phyloP scores from a whole-genome alignment of 2,329 filamentous ascomycete genomes.

The Fusarium proliferatum region DNA sequence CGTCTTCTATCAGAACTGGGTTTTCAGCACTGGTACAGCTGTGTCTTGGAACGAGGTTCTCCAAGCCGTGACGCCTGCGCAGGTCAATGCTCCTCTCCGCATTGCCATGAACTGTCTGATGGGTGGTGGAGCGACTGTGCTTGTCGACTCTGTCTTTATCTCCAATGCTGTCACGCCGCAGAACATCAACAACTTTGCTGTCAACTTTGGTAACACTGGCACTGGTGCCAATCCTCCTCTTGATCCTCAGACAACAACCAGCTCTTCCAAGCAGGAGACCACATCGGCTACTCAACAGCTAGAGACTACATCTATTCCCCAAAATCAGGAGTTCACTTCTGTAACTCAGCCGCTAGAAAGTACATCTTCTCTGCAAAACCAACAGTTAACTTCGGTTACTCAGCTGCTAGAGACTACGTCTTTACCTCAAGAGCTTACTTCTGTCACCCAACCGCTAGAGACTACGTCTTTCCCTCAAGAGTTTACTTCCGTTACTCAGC shows the following conservation, averaged over 20 bases:
- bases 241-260: background rate
- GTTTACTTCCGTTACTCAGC: too few relatives aligned
- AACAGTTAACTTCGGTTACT: too few relatives aligned
- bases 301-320: background rate
- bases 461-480: too few relatives aligned
- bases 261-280: background rate
- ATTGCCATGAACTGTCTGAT: constrained; percentile 1
- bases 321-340: too few relatives aligned
- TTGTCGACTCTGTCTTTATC: constrained; percentile 4
- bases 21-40: background rate
- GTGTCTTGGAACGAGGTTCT: constrained; percentile 4
- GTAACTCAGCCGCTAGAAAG: too few relatives aligned
- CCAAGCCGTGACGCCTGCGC: background rate
- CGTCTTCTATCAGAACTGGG: background rate
- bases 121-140: constrained; percentile 8
- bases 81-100: background rate
- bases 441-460: too few relatives aligned
- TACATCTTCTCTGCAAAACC: too few relatives aligned
- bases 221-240: constrained; percentile 12
- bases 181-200: background rate
- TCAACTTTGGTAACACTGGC: constrained; percentile 3
- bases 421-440: too few relatives aligned
- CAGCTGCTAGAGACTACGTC: too few relatives aligned
- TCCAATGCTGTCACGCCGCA: constrained; percentile 1
- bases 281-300: background rate